These are phyloP conservation scores for Aegilops sharonensis DNA, from an alignment of 176 grass and related monocot species.

Conservation along the genomic window DNA sequence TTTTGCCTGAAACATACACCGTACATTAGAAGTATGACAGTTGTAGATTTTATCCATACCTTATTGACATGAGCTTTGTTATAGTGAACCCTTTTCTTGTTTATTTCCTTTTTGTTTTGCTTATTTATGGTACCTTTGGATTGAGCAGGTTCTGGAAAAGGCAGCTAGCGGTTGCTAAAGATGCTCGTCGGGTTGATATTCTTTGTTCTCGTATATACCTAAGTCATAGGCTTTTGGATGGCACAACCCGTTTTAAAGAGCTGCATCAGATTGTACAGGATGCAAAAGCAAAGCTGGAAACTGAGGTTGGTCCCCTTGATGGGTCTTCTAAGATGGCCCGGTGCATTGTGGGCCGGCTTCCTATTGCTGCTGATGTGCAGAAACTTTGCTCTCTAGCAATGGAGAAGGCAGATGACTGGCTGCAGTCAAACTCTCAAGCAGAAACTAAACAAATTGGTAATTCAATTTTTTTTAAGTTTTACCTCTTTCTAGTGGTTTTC, in stretches of 20 bases:
- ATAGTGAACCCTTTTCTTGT: background rate
- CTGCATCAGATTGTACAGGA: constrained; percentile 71
- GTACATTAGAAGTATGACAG: background rate
- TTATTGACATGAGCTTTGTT: background rate
- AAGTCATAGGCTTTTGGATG: constrained; percentile 80
- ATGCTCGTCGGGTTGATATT: constrained; percentile 91
- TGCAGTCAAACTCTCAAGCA: constrained; percentile 44
- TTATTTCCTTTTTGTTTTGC: background rate
- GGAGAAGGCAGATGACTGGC: constrained; percentile 67
- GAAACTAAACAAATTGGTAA: constrained; percentile 60
- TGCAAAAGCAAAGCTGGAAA: constrained; percentile 75
- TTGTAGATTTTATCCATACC: background rate
- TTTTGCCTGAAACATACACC: constrained; percentile 13
- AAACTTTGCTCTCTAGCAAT: constrained; percentile 82
- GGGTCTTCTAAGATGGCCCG: constrained; percentile 75
- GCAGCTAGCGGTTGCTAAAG: constrained; percentile 87
- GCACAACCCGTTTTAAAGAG: constrained; percentile 74
- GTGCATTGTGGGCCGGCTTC: constrained; percentile 74
- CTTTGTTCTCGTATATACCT: constrained; percentile 88
- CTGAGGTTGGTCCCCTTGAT: constrained; percentile 76
- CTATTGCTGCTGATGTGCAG: constrained; percentile 78
- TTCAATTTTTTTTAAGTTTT: constrained; percentile 10
- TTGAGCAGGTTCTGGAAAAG: constrained; percentile 87
- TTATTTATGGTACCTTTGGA: constrained; percentile 23
- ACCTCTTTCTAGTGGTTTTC: constrained; percentile 20